Evolutionary conservation across 257 asterid species (phyloP).

Genomic region (Nicotiana tabacum): DNA sequence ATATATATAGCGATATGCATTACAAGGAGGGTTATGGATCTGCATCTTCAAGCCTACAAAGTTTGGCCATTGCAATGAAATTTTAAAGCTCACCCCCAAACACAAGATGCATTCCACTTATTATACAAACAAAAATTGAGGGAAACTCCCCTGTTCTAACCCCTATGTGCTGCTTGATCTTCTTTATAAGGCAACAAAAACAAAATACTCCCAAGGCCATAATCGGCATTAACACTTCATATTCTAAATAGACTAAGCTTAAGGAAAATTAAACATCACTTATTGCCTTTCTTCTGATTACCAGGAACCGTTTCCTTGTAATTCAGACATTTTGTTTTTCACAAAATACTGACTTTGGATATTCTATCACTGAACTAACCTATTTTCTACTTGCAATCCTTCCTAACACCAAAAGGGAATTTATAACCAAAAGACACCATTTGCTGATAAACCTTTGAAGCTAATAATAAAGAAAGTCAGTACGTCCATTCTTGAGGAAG

Average conservation of each 20-base stretch:
- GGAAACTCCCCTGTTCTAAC: not conserved
- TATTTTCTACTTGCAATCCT: not conserved
- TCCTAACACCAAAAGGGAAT: not conserved
- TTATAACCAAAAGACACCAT: not conserved
- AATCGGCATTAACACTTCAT: not conserved
- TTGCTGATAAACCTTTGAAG: too few species aligned
- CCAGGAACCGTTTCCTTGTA: not conserved
- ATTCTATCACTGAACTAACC: not conserved
- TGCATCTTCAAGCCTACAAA: not conserved
- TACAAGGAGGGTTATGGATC: not conserved
- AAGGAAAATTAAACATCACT: not conserved
- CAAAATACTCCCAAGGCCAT: not conserved
- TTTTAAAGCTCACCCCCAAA: not conserved
- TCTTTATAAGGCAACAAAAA: not conserved
- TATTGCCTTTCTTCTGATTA: not conserved
- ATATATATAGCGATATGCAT: not conserved
- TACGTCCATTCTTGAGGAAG: conserved; percentile 36
- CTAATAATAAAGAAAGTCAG: not conserved
- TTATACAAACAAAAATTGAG: not conserved
- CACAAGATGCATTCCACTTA: not conserved
- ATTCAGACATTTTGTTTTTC: not conserved
- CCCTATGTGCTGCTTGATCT: not conserved
- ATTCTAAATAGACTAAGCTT: not conserved
- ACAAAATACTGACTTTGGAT: not conserved
- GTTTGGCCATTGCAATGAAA: not conserved